phyloP scores from a whole-genome alignment of 495 filamentous ascomycete genomes.

The Penicillium coffeae region DNA sequence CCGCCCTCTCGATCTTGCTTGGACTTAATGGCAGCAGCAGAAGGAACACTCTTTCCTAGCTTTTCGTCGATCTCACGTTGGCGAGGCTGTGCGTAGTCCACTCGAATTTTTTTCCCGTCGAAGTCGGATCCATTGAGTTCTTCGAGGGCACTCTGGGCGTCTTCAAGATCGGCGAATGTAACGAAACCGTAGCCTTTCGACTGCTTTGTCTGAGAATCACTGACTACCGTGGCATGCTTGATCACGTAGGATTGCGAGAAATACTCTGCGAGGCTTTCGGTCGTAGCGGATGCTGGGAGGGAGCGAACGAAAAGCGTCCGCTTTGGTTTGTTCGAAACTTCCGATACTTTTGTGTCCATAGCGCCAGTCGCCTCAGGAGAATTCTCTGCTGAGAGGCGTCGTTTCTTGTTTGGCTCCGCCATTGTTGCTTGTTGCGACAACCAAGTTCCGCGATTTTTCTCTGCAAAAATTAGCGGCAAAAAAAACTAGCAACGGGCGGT shows the following conservation, averaged over 20 bases:
- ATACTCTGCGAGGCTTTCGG: conserved; percentile 73
- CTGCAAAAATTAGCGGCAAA: conserved; percentile 46
- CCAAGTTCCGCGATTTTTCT: conserved; percentile 16
- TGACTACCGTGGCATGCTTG: conserved; percentile 87
- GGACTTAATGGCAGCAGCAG: conserved; percentile 41
- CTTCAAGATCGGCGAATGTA: conserved; percentile 89
- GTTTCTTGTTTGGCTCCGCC: conserved; percentile 33
- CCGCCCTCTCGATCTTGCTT: conserved; percentile 58
- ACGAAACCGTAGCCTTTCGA: conserved; percentile 96
- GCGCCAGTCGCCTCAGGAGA: conserved; percentile 9
- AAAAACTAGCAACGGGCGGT: conserved; percentile 21
- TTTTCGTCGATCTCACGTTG: conserved; percentile 61
- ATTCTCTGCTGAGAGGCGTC: conserved; percentile 27
- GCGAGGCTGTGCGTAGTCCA: conserved; percentile 84
- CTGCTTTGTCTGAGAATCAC: conserved; percentile 73
- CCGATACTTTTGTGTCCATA: conserved; percentile 16
- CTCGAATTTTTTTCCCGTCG: conserved; percentile 72
- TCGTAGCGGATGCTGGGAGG: conserved; percentile 72
- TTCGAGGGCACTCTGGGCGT: conserved; percentile 73
- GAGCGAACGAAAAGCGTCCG: conserved; percentile 87
- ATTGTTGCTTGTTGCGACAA: conserved; percentile 20
- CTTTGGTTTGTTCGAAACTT: conserved; percentile 37
- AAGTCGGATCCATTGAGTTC: conserved; percentile 72
- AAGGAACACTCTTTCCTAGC: conserved; percentile 44
- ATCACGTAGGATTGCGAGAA: conserved; percentile 93